Evolutionary conservation across 441 rosid genomes (phyloP).

Genomic region (Erodium trifolium): DNA sequence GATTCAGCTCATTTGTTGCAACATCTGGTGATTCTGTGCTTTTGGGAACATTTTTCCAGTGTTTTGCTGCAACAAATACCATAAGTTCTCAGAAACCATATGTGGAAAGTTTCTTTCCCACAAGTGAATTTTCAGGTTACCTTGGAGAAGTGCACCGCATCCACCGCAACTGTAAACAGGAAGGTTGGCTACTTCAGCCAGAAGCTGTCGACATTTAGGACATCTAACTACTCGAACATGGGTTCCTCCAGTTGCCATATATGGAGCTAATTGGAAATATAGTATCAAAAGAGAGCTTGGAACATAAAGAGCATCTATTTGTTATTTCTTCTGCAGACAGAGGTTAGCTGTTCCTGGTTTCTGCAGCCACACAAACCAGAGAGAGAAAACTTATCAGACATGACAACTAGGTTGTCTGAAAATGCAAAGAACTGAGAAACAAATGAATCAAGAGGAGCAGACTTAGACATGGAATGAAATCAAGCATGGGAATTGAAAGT

Average conservation of each 20-base stretch:
- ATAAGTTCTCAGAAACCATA: conserved; percentile 5
- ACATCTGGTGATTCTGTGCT: conserved; percentile 23
- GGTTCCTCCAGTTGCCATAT: conserved; percentile 24
- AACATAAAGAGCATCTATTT: too few species aligned
- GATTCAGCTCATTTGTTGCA: conserved; percentile 21
- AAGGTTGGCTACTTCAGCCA: conserved; percentile 54
- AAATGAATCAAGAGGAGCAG: not conserved
- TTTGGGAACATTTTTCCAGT: conserved; percentile 24
- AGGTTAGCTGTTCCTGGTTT: too few species aligned
- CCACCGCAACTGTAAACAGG: conserved; percentile 70
- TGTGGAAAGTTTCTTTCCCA: too few species aligned
- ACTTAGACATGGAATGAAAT: not conserved
- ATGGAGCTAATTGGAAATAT: not conserved
- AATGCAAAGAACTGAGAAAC: not conserved
- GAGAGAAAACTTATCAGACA: too few species aligned
- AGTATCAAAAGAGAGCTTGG: conserved; percentile 5
- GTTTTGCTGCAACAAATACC: conserved; percentile 44
- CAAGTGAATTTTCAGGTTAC: conserved; percentile 25
- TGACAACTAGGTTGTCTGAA: too few species aligned
- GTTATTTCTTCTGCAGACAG: too few species aligned
- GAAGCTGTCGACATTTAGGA: conserved; percentile 63
- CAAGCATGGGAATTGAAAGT: not conserved
- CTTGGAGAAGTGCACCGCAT: conserved; percentile 59
- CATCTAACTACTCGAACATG: conserved; percentile 60
- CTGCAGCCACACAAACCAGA: too few species aligned